phyloP scores from a whole-genome alignment of 176 grass and related monocot species.

The Eragrostis curvula region DNA sequence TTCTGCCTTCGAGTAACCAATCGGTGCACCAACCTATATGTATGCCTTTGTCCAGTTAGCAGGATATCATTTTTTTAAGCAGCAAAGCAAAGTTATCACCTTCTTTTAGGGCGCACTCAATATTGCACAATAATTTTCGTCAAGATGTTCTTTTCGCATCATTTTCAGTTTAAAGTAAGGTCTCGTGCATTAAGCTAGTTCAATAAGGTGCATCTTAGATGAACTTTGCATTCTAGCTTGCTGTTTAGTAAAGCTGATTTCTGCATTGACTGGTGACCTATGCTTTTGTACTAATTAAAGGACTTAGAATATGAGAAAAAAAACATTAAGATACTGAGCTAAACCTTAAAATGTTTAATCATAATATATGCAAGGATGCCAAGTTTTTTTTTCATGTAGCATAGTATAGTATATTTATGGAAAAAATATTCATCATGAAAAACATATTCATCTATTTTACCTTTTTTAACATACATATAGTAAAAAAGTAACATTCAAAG shows the following conservation, averaged over 20 bases:
- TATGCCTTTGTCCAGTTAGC: constrained; percentile 29
- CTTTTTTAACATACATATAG: neutral
- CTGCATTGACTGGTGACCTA: constrained; percentile 11
- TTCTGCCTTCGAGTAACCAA: constrained; percentile 24
- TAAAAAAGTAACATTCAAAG: neutral
- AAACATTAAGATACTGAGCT: neutral
- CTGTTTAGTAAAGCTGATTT: constrained; percentile 9
- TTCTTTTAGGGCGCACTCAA: constrained; percentile 12
- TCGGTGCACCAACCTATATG: constrained; percentile 9
- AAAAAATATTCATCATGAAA: neutral
- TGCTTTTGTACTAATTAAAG: neutral
- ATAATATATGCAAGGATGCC: too few relatives aligned
- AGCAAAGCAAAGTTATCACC: constrained; percentile 44
- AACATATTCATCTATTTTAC: neutral
- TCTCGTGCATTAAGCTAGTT: neutral
- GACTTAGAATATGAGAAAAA: neutral
- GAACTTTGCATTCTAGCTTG: neutral
- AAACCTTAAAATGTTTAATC: neutral
- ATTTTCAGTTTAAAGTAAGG: constrained; percentile 36
- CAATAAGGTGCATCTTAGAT: constrained; percentile 1
- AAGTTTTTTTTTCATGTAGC: neutral
- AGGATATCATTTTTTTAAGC: constrained; percentile 57
- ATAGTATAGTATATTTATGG: too few relatives aligned
- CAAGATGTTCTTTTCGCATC: neutral
- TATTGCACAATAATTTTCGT: neutral